Percentiles rank a stretch among this genome's conserved stretches.
Evolutionary conservation across 257 asterid genomes (phyloP).

Genomic region (Gardenia jasminoides): DNA sequence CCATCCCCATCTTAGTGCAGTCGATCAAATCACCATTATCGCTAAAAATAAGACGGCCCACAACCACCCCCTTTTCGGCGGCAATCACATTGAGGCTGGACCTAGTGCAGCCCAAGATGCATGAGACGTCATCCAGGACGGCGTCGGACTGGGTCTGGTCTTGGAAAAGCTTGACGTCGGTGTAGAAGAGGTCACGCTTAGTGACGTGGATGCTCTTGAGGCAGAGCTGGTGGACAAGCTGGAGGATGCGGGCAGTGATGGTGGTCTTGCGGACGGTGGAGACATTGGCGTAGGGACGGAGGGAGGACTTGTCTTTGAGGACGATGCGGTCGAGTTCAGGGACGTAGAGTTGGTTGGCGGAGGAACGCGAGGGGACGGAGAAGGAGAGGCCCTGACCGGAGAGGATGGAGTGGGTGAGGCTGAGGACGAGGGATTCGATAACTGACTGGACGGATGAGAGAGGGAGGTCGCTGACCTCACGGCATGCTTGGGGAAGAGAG

Average conservation of each 20-base stretch:
- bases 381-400: constrained; percentile 68
- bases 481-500: constrained; percentile 65
- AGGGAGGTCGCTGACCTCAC: constrained; percentile 74
- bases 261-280: constrained; percentile 79
- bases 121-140: constrained; percentile 75
- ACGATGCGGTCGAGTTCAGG: constrained; percentile 92
- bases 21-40: constrained; percentile 87
- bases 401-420: constrained; percentile 74
- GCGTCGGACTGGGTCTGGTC: constrained; percentile 77
- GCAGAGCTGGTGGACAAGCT: constrained; percentile 77
- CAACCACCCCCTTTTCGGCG: constrained; percentile 80
- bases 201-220: constrained; percentile 81
- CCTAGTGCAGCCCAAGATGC: constrained; percentile 77
- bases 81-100: constrained; percentile 87
- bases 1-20: constrained; percentile 92
- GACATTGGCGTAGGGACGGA: constrained; percentile 70
- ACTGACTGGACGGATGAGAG: constrained; percentile 62
- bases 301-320: constrained; percentile 64
- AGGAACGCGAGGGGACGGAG: constrained; percentile 79
- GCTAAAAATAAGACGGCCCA: constrained; percentile 72
- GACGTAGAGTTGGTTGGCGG: constrained; percentile 81
- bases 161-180: constrained; percentile 86
- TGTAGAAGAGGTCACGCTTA: constrained; percentile 82
- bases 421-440: constrained; percentile 59
- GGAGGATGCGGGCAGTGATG: constrained; percentile 68